A percentile compares a stretch with the other conserved stretches of the same genome.
phyloP scores from a whole-genome alignment of 768 basidiomycete species.

The Candolleomyces aberdarensis region DNA sequence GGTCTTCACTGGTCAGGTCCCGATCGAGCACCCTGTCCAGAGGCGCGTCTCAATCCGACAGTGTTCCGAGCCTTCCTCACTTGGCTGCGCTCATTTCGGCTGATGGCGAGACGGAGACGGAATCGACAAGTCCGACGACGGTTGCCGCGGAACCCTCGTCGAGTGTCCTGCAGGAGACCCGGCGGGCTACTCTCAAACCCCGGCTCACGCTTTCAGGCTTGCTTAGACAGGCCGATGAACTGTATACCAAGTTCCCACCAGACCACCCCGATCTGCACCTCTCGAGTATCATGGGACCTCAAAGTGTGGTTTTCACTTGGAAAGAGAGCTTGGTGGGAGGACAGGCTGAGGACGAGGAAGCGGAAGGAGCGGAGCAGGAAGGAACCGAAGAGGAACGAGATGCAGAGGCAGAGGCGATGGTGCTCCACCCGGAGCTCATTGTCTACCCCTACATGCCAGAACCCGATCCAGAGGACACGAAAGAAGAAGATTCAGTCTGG shows the following conservation, averaged over 20 bases:
- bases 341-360: constrained; percentile 19
- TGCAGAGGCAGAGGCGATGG: constrained; percentile 59
- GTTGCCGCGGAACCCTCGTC: not conserved
- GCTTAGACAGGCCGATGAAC: constrained; percentile 54
- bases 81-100: not conserved
- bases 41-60: not conserved
- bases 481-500: not conserved
- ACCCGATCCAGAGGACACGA: constrained; percentile 19
- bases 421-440: constrained; percentile 49
- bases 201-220: constrained; percentile 45
- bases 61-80: constrained; percentile 1
- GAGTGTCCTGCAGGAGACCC: constrained; percentile 5
- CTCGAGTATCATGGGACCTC: constrained; percentile 68
- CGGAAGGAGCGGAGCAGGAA: not conserved
- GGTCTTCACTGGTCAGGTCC: not conserved
- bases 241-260: constrained; percentile 59
- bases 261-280: constrained; percentile 51
- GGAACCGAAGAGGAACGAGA: constrained; percentile 25
- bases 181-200: constrained; percentile 14
- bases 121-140: not conserved
- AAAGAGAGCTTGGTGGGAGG: constrained; percentile 47
- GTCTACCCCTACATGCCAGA: constrained; percentile 45
- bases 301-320: constrained; percentile 78
- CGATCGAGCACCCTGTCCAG: constrained; percentile 1
- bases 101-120: not conserved